phyloP scores from a whole-genome alignment of 176 grass and related monocot species.

The Oryza glumipatula region DNA sequence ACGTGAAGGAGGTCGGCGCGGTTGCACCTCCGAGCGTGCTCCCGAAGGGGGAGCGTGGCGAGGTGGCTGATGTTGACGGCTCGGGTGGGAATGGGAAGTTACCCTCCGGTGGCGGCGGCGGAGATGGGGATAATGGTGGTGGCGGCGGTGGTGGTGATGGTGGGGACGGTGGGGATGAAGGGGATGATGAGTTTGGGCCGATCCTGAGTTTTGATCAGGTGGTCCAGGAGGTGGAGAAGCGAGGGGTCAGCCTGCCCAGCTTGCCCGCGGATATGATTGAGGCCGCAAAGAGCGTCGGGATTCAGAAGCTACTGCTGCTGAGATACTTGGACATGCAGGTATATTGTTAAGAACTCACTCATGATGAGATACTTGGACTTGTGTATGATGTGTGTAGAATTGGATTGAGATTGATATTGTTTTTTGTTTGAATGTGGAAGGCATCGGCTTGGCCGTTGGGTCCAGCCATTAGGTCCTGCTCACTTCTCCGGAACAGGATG shows the following conservation, averaged over 20 bases:
- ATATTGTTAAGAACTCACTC: background rate
- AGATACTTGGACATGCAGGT: slow-evolving; percentile 88
- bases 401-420: background rate
- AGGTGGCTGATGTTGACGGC: slow-evolving; percentile 36
- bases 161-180: slow-evolving; percentile 14
- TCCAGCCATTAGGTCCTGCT: slow-evolving; percentile 58
- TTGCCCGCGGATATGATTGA: slow-evolving; percentile 78
- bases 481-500: slow-evolving; percentile 84
- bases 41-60: background rate
- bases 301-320: slow-evolving; percentile 66
- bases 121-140: slow-evolving; percentile 7
- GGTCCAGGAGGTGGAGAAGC: slow-evolving; percentile 58
- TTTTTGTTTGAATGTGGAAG: slow-evolving; percentile 45
- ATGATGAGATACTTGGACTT: background rate
- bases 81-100: slow-evolving; percentile 39
- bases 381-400: background rate
- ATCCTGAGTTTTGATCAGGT: slow-evolving; percentile 71
- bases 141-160: background rate
- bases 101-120: slow-evolving; percentile 19
- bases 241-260: slow-evolving; percentile 45
- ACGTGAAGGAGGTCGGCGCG: background rate
- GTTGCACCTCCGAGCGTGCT: background rate
- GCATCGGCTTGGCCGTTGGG: slow-evolving; percentile 78
- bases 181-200: slow-evolving; percentile 70
- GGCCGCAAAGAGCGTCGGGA: slow-evolving; percentile 65